phyloP scores from a whole-genome alignment of 2,329 filamentous ascomycete genomes.

The Penicillium sclerotigenum region DNA sequence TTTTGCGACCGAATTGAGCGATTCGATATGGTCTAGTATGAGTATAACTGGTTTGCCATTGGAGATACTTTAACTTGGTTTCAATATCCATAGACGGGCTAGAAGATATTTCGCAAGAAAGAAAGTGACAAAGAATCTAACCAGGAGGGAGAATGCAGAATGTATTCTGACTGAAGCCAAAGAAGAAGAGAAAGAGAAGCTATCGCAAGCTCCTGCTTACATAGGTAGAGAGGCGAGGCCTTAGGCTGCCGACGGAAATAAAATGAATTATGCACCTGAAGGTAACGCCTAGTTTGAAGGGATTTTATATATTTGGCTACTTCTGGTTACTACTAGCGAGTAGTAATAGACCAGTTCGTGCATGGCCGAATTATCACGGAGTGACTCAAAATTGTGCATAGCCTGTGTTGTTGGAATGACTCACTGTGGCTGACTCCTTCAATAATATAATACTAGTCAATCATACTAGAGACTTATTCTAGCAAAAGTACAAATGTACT shows the following conservation, averaged over 20 bases:
- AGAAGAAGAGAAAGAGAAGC: not conserved
- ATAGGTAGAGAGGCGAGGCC: not conserved
- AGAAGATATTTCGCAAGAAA: not conserved
- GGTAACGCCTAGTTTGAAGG: not conserved
- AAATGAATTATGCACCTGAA: not conserved
- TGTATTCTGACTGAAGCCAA: not conserved
- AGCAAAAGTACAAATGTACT: not conserved
- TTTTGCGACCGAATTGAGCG: slow-evolving; percentile 1
- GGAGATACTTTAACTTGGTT: slow-evolving; percentile 9
- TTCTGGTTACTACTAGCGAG: not conserved
- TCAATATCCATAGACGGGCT: not conserved
- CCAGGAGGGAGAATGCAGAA: too few relatives aligned
- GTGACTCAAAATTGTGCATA: not conserved
- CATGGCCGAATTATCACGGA: not conserved
- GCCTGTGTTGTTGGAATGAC: not conserved
- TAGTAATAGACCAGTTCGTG: not conserved
- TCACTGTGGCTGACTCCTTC: not conserved
- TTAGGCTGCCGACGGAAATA: not conserved
- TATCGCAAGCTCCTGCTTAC: not conserved
- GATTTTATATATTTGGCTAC: not conserved
- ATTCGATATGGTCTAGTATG: slow-evolving; percentile 6
- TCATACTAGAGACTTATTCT: not conserved
- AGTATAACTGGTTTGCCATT: slow-evolving; percentile 7
- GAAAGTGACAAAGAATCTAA: not conserved
- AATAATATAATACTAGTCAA: not conserved